phyloP scores from a whole-genome alignment of 805 yeast species.

The Candida piceae region DNA sequence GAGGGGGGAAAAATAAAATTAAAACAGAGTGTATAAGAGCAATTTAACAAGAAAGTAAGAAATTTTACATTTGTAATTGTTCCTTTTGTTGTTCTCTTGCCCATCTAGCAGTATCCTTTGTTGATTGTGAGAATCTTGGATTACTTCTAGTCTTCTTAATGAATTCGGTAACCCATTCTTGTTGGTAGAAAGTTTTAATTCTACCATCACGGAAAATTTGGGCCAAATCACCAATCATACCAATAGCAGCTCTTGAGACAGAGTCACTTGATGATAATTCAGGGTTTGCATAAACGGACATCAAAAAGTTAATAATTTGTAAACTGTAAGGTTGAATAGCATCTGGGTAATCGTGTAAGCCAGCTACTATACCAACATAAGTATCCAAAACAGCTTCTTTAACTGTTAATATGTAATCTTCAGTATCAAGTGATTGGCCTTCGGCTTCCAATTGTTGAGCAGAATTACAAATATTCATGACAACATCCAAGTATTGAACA shows the following conservation, averaged over 20 bases:
- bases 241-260: constrained; percentile 79
- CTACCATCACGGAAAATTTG: constrained; percentile 79
- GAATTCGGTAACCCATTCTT: constrained; percentile 75
- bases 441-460: constrained; percentile 62
- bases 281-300: constrained; percentile 53
- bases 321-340: constrained; percentile 60
- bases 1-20: constrained; percentile 1
- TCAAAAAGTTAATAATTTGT: constrained; percentile 66
- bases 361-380: constrained; percentile 91
- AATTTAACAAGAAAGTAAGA: neutral
- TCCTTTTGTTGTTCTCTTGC: constrained; percentile 79
- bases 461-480: constrained; percentile 68
- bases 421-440: constrained; percentile 65
- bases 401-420: constrained; percentile 67
- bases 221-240: constrained; percentile 89
- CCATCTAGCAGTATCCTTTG: constrained; percentile 95
- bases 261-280: constrained; percentile 59
- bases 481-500: constrained; percentile 69
- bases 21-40: neutral
- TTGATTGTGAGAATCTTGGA: constrained; percentile 53
- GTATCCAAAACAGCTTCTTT: constrained; percentile 92
- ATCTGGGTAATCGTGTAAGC: constrained; percentile 67
- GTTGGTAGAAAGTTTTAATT: constrained; percentile 57
- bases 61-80: constrained; percentile 11
- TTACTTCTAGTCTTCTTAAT: constrained; percentile 69